Evolutionary conservation across 371 early-diverging fungal genomes (phyloP).

Genomic region (Haplosporangium sp.): DNA sequence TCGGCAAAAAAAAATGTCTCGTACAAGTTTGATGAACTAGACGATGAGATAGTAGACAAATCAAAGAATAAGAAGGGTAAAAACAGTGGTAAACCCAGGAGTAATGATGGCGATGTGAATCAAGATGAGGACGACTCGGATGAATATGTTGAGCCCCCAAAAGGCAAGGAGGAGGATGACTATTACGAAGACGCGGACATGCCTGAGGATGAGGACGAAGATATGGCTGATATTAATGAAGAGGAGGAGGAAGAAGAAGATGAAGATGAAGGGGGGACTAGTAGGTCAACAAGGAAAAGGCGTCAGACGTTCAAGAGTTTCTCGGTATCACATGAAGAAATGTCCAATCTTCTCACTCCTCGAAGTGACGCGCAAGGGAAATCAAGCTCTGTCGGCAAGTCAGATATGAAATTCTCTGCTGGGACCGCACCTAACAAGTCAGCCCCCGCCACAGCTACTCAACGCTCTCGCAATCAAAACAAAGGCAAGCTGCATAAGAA

Average conservation of each 20-base stretch:
- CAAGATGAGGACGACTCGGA: slow-evolving; percentile 33
- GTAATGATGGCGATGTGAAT: slow-evolving; percentile 2
- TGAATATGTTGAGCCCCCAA: slow-evolving; percentile 23
- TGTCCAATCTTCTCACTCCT: slow-evolving; percentile 17
- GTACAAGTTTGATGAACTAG: slow-evolving; percentile 4
- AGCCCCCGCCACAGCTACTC: background rate
- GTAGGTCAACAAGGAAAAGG: background rate
- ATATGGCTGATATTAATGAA: slow-evolving; percentile 8
- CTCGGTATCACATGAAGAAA: slow-evolving; percentile 22
- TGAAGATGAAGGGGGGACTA: background rate
- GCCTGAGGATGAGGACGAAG: slow-evolving; percentile 16
- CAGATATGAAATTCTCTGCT: slow-evolving; percentile 4
- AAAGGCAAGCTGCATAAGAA: slow-evolving; percentile 20
- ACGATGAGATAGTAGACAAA: background rate
- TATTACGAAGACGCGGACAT: slow-evolving; percentile 10
- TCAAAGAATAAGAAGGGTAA: background rate
- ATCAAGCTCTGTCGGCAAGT: no score
- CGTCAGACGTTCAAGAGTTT: slow-evolving; percentile 13
- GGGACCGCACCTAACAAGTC: background rate
- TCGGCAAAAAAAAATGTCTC: slow-evolving; percentile 18
- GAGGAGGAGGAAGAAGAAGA: slow-evolving; percentile 4
- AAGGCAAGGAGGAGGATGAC: slow-evolving; percentile 11
- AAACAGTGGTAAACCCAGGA: background rate
- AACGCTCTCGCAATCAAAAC: background rate
- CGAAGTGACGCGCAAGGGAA: background rate